Percentiles rank a stretch among this genome's conserved stretches.
These are phyloP conservation scores for Stachybotrys chartarum DNA, from an alignment of 2,329 filamentous ascomycete species.

Conservation along the genomic window DNA sequence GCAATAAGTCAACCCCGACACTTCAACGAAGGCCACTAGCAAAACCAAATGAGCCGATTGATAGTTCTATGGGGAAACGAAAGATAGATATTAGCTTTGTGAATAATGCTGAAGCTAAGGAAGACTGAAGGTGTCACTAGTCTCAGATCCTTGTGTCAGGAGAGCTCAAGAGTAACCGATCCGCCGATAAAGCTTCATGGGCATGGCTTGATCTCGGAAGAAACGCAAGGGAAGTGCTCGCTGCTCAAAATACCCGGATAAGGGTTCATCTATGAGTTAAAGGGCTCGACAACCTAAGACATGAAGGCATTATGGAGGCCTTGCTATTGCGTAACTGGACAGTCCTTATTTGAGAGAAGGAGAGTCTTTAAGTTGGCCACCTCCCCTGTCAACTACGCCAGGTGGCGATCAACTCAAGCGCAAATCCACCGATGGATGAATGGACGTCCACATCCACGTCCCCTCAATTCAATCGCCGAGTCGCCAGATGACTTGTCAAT, in stretches of 20 bases:
- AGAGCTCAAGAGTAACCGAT: constrained; percentile 39
- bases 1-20: constrained; percentile 8
- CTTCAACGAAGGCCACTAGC: constrained; percentile 15
- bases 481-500: no score
- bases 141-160: constrained; percentile 36
- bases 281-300: constrained; percentile 48
- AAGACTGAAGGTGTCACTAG: constrained; percentile 24
- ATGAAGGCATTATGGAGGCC: constrained; percentile 50
- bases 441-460: no score
- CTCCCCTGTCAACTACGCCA: constrained; percentile 83
- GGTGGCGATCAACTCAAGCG: no score
- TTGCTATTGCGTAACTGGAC: constrained; percentile 83
- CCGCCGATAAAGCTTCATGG: constrained; percentile 25
- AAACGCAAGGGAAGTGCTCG: constrained; percentile 27
- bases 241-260: not conserved
- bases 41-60: constrained; percentile 16
- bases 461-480: no score
- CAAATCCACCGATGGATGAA: no score
- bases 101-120: constrained; percentile 12
- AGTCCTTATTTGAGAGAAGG: constrained; percentile 90
- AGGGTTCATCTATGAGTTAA: constrained; percentile 46
- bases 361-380: constrained; percentile 92
- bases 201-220: constrained; percentile 33
- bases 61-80: constrained; percentile 12
- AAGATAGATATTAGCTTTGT: constrained; percentile 25